Evolutionary conservation across 371 early-diverging fungal genomes (phyloP).

Genomic region (Dentiscutata heterogama): DNA sequence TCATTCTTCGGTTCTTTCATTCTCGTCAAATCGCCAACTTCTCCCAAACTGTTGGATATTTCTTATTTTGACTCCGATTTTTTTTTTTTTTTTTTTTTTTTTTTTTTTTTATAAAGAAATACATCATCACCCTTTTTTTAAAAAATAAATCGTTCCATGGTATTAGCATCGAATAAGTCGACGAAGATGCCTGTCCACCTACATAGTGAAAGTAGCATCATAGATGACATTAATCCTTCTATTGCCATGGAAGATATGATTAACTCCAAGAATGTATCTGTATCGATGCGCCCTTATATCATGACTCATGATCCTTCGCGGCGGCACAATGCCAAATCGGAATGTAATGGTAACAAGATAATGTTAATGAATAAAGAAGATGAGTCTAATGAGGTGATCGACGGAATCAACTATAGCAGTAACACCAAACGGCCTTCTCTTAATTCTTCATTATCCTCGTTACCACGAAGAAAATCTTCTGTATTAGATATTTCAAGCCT

Average conservation of each 20-base stretch:
- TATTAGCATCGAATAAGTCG: neutral
- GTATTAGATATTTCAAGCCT: conserved; percentile 12
- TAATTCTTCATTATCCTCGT: neutral
- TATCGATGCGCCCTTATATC: neutral
- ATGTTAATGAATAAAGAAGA: neutral
- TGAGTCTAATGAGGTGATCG: neutral
- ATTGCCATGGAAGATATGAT: neutral
- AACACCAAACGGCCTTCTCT: neutral
- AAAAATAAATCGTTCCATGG: neutral
- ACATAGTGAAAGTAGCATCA: neutral
- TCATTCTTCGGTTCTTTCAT: neutral
- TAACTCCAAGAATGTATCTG: neutral
- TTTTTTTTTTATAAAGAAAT: conserved; percentile 10
- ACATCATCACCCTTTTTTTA: neutral
- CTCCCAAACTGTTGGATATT: neutral
- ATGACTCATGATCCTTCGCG: conserved; percentile 14
- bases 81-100: neutral
- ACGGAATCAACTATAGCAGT: neutral
- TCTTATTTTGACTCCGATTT: no score
- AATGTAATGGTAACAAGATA: neutral
- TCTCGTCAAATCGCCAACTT: conserved; percentile 19
- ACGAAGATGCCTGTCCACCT: neutral
- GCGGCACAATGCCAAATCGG: neutral
- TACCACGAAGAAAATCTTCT: conserved; percentile 39
- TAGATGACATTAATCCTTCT: neutral